Evolutionary conservation across 768 basidiomycete species (phyloP).

Genomic region (Tricholoma terreum): DNA sequence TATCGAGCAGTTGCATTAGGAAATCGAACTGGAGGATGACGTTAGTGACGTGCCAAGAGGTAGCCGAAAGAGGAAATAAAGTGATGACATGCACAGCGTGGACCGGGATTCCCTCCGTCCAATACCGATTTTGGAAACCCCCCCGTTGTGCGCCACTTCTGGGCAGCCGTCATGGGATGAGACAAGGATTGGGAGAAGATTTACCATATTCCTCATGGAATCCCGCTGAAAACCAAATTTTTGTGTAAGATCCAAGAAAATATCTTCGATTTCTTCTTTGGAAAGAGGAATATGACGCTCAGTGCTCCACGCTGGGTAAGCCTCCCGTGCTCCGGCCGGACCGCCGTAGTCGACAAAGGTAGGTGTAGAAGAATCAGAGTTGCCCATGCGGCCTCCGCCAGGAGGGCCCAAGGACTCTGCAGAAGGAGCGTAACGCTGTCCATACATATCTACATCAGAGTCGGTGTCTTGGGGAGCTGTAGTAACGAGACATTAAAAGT

Average conservation of each 20-base stretch:
- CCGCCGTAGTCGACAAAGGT: slow-evolving; percentile 65
- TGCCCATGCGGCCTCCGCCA: slow-evolving; percentile 43
- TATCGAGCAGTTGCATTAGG: slow-evolving; percentile 95
- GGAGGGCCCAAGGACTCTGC: slow-evolving; percentile 71
- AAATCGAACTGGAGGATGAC: slow-evolving; percentile 76
- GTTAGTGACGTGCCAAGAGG: slow-evolving; percentile 2
- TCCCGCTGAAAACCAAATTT: slow-evolving; percentile 98
- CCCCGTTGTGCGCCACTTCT: no score
- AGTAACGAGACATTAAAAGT: slow-evolving; percentile 15
- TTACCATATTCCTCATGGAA: slow-evolving; percentile 93
- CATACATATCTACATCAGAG: slow-evolving; percentile 75
- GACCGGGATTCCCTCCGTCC: no score
- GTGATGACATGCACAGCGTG: no score
- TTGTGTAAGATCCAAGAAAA: slow-evolving; percentile 94
- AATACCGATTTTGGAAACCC: no score
- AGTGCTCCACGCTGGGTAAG: slow-evolving; percentile 91
- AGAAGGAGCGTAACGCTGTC: slow-evolving; percentile 67
- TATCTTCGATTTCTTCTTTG: slow-evolving; percentile 99
- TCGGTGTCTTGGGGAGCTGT: slow-evolving; percentile 80
- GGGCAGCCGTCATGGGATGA: no score
- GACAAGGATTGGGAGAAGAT: no score
- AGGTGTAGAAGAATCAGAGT: slow-evolving; percentile 71
- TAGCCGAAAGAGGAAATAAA: no score
- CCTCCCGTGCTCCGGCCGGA: slow-evolving; percentile 62
- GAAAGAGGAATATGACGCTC: slow-evolving; percentile 95